Conservation (phyloP, 140 eudicot genomes). For the Anethum foeniculum region DNA sequence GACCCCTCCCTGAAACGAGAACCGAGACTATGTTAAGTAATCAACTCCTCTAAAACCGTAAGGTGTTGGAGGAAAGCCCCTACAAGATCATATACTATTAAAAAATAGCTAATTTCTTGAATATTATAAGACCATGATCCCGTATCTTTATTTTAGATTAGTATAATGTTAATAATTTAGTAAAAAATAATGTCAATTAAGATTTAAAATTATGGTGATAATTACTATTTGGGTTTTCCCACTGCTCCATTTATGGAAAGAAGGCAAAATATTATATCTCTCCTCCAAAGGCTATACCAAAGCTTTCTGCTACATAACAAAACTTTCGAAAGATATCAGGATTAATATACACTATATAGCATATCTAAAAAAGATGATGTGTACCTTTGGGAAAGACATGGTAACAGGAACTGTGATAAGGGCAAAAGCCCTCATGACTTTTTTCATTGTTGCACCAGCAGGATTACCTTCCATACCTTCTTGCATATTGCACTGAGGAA, state of each 20-base stretch:
- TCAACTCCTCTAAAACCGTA: no score
- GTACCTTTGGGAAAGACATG: conserved; percentile 69
- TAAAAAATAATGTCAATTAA: not conserved
- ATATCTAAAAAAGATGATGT: not conserved
- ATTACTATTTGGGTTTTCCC: not conserved
- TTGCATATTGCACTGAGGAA: conserved; percentile 64
- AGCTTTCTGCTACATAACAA: not conserved
- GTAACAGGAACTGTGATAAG: conserved; percentile 73
- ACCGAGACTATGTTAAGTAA: no score
- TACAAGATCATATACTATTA: no score
- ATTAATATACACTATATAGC: not conserved
- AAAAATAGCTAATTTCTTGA: not conserved
- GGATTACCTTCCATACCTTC: conserved; percentile 95
- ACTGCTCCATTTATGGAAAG: not conserved
- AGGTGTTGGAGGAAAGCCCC: no score
- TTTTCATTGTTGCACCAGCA: conserved; percentile 65
- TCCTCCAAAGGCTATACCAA: not conserved
- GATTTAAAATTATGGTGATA: not conserved
- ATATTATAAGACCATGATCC: not conserved
- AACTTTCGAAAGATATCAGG: not conserved
- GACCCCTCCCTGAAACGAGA: no score
- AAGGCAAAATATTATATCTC: not conserved
- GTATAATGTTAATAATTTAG: not conserved
- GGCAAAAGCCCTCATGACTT: conserved; percentile 74
- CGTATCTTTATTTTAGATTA: not conserved